These are phyloP conservation scores for Scolecobasidium constrictum DNA, from an alignment of 2,329 filamentous ascomycete genomes.

Conservation along the genomic window DNA sequence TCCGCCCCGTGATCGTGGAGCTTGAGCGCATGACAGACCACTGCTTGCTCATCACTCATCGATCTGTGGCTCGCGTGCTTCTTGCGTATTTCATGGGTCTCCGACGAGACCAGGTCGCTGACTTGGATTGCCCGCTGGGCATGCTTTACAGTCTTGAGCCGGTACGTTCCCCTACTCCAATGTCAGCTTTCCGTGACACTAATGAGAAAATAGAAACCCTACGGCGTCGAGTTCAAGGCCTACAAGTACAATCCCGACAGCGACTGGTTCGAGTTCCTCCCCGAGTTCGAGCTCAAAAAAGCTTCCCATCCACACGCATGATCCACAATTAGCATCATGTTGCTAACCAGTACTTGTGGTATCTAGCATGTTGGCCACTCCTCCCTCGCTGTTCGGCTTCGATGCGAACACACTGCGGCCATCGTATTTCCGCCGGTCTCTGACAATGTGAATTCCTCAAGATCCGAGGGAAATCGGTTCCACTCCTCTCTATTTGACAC, in stretches of 20 bases:
- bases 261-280: conserved; percentile 75
- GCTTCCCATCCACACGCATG: conserved; percentile 7
- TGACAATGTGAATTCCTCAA: too few relatives aligned
- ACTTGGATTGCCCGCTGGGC: conserved; percentile 85
- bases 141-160: conserved; percentile 93
- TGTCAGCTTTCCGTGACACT: background rate
- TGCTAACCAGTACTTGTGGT: too few relatives aligned
- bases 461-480: too few relatives aligned
- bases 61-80: conserved; percentile 81
- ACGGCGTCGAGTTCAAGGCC: conserved; percentile 93
- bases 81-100: conserved; percentile 96
- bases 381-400: too few relatives aligned
- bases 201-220: conserved; percentile 54
- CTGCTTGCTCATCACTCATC: conserved; percentile 82
- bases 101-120: conserved; percentile 80
- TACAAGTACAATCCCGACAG: conserved; percentile 75
- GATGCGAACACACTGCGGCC: too few relatives aligned
- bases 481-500: too few relatives aligned
- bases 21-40: conserved; percentile 96
- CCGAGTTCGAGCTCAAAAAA: conserved; percentile 42
- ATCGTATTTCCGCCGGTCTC: too few relatives aligned
- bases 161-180: conserved; percentile 19
- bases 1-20: conserved; percentile 91
- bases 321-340: too few relatives aligned
- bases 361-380: too few relatives aligned